phyloP scores from a whole-genome alignment of 768 basidiomycete species.

The Suillus tomentosus region DNA sequence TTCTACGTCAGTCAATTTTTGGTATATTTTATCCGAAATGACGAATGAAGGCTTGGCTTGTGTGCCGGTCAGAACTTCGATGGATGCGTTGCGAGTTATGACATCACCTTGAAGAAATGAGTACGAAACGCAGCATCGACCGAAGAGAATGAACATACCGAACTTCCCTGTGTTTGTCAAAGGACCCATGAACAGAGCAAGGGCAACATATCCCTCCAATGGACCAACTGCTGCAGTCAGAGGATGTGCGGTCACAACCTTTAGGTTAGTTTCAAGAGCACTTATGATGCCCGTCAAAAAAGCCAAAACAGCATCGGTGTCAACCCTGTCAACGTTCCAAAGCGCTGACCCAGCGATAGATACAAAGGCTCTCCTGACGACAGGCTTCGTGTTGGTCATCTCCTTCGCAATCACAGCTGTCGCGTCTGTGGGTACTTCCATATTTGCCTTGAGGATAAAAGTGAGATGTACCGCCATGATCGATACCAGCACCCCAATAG shows the following conservation, averaged over 20 bases:
- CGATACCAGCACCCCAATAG: conserved; percentile 52
- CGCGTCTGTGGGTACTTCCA: conserved; percentile 45
- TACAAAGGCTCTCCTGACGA: conserved; percentile 61
- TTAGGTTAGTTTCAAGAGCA: conserved; percentile 70
- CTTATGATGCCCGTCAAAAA: conserved; percentile 60
- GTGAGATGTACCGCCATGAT: conserved; percentile 63
- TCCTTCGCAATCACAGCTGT: conserved; percentile 64
- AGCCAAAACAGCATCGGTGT: conserved; percentile 42
- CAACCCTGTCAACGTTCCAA: conserved; percentile 45
- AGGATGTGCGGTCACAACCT: conserved; percentile 62
- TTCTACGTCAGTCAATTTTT: conserved; percentile 58
- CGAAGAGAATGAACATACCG: conserved; percentile 42
- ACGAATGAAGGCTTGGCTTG: conserved; percentile 81
- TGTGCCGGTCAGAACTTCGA: conserved; percentile 49
- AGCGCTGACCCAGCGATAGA: conserved; percentile 62
- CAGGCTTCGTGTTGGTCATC: conserved; percentile 66
- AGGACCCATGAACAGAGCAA: conserved; percentile 68
- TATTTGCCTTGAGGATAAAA: conserved; percentile 47
- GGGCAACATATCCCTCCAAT: conserved; percentile 80
- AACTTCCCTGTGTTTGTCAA: conserved; percentile 51
- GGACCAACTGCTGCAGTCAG: conserved; percentile 62
- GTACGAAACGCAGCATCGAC: conserved; percentile 5
- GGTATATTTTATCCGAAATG: conserved; percentile 85
- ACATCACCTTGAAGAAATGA: conserved; percentile 41
- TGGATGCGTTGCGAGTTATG: conserved; percentile 47